Percentiles rank a stretch among this genome's conserved stretches.
Conservation (phyloP, 345 rosid genomes). For the Sonneratia caseolaris region DNA sequence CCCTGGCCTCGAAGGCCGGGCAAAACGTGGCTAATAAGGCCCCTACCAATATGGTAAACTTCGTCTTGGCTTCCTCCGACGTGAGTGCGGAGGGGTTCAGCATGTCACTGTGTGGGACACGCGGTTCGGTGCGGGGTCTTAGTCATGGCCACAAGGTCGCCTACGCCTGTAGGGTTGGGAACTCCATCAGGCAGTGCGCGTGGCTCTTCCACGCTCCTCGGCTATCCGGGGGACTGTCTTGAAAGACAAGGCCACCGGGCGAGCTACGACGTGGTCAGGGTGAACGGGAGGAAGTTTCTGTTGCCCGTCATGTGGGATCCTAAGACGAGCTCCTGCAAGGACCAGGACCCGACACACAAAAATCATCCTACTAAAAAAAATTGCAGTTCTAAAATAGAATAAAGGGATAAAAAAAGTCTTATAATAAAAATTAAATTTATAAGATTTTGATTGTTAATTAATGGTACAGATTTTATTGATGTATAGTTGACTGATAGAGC, state of each 20-base stretch:
- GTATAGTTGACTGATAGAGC: too few species aligned
- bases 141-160: slow-evolving; percentile 16
- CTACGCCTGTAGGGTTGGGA: slow-evolving; percentile 64
- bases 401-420: too few species aligned
- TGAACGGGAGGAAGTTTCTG: slow-evolving; percentile 50
- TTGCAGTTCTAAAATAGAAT: too few species aligned
- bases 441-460: too few species aligned
- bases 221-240: slow-evolving; percentile 51
- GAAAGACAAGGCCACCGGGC: slow-evolving; percentile 41
- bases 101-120: slow-evolving; percentile 65
- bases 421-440: too few species aligned
- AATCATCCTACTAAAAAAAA: neutral
- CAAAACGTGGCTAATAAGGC: slow-evolving; percentile 4
- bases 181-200: slow-evolving; percentile 61
- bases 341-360: slow-evolving; percentile 16
- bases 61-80: slow-evolving; percentile 59
- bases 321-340: slow-evolving; percentile 42
- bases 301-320: slow-evolving; percentile 98
- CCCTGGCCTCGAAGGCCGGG: slow-evolving; percentile 25
- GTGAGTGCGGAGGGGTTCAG: slow-evolving; percentile 69
- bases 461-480: too few species aligned
- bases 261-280: slow-evolving; percentile 54
- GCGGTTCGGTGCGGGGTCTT: slow-evolving; percentile 24
- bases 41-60: slow-evolving; percentile 24
- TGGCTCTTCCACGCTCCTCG: slow-evolving; percentile 85